Evolutionary conservation across 805 yeast species (phyloP).

Genomic region (Tanozyma kutaoensis): DNA sequence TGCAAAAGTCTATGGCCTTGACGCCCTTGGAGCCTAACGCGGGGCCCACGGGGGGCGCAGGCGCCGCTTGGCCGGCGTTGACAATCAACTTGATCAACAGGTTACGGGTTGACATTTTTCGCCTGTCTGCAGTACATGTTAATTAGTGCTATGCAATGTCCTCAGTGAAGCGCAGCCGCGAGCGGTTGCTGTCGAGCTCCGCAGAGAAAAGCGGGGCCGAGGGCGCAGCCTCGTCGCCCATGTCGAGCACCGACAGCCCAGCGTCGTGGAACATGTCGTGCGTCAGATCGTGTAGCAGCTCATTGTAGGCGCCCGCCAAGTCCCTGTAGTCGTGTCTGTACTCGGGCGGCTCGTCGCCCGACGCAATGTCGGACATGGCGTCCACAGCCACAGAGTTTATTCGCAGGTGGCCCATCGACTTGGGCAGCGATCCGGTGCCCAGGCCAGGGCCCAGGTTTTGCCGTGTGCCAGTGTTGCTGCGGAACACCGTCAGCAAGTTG

Average conservation of each 20-base stretch:
- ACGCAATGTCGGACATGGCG: slow-evolving; percentile 2
- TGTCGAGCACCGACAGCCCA: slow-evolving; percentile 1
- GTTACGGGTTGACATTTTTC: slow-evolving; percentile 41
- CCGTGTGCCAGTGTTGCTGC: slow-evolving; percentile 2
- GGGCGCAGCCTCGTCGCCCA: slow-evolving; percentile 2
- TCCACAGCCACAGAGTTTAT: slow-evolving; percentile 4
- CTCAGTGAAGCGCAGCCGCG: slow-evolving; percentile 9
- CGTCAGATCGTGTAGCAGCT: not conserved
- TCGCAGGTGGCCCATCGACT: slow-evolving; percentile 2
- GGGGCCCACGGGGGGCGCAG: slow-evolving; percentile 98
- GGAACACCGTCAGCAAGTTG: slow-evolving; percentile 27
- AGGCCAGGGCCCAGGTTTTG: slow-evolving; percentile 1
- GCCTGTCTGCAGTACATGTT: no score
- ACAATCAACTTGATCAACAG: slow-evolving; percentile 78
- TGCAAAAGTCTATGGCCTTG: slow-evolving; percentile 95
- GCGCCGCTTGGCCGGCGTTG: slow-evolving; percentile 96
- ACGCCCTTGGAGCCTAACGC: slow-evolving; percentile 98
- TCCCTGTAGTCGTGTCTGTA: slow-evolving; percentile 1
- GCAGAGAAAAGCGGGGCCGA: slow-evolving; percentile 3
- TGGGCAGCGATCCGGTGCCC: slow-evolving; percentile 4
- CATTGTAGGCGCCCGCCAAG: not conserved
- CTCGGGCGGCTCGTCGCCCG: slow-evolving; percentile 1
- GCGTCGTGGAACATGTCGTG: not conserved
- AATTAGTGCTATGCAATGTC: slow-evolving; percentile 3
- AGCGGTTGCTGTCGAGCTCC: slow-evolving; percentile 6